phyloP scores from a whole-genome alignment of 768 basidiomycete genomes.

The Goffeauzyma gilvescens region DNA sequence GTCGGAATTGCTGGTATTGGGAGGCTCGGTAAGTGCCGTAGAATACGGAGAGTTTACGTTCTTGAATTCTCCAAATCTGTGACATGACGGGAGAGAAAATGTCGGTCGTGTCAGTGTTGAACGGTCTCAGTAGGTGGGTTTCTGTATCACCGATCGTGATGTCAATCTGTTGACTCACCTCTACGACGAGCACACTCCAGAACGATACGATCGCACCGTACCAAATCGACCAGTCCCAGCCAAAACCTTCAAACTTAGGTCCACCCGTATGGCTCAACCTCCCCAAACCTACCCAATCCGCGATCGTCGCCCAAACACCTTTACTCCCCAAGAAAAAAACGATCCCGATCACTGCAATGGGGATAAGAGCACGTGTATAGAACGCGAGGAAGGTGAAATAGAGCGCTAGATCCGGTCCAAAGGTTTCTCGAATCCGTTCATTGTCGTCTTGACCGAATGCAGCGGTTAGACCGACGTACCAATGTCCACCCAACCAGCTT shows the following conservation, averaged over 20 bases:
- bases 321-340: constrained; percentile 43
- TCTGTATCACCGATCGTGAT: too few relatives aligned
- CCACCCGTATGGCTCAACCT: constrained; percentile 4
- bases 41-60: constrained; percentile 60
- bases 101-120: too few relatives aligned
- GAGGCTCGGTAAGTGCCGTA: constrained; percentile 56
- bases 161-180: constrained; percentile 30
- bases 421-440: constrained; percentile 47
- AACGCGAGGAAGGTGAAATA: constrained; percentile 72
- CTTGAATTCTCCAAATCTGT: constrained; percentile 66
- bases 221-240: constrained; percentile 48
- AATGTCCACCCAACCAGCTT: constrained; percentile 45
- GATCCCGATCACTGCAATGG: constrained; percentile 55
- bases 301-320: constrained; percentile 9
- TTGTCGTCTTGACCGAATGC: constrained; percentile 35
- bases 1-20: constrained; percentile 20
- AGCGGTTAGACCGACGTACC: constrained; percentile 38
- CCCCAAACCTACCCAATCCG: constrained; percentile 6
- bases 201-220: constrained; percentile 60
- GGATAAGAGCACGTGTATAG: constrained; percentile 60
- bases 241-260: constrained; percentile 1
- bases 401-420: constrained; percentile 56
- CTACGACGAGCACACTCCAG: constrained; percentile 73
- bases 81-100: too few relatives aligned
- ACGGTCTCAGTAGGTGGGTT: too few relatives aligned